Conservation (phyloP, 1,284 basidiomycete genomes). For the Ceratobasidium sp. region DNA sequence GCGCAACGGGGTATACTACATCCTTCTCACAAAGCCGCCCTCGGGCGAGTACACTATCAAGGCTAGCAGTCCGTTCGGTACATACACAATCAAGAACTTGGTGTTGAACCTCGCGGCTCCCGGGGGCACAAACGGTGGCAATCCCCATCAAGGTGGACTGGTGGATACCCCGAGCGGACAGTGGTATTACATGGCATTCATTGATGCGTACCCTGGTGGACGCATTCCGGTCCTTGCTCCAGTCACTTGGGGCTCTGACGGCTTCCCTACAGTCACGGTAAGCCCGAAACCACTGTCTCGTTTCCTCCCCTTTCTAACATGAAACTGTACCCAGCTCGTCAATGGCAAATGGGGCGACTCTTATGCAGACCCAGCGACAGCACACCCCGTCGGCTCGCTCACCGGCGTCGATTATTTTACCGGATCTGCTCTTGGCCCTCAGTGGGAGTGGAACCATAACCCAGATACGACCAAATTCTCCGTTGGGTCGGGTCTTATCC, state of each 20-base stretch:
- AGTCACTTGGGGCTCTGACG: slow-evolving; percentile 30
- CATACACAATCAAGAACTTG: slow-evolving; percentile 34
- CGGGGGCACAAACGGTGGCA: slow-evolving; percentile 11
- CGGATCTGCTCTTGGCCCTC: slow-evolving; percentile 47
- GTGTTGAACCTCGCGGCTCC: slow-evolving; percentile 7
- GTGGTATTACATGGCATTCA: slow-evolving; percentile 32
- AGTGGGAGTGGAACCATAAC: slow-evolving; percentile 54
- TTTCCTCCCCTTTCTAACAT: neutral
- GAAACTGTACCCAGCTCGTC: slow-evolving; percentile 28
- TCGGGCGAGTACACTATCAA: slow-evolving; percentile 41
- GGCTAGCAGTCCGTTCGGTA: slow-evolving; percentile 34
- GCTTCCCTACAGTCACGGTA: slow-evolving; percentile 38
- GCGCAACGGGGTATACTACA: slow-evolving; percentile 43
- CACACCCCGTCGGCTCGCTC: slow-evolving; percentile 25
- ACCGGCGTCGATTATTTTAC: slow-evolving; percentile 50
- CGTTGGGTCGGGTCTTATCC: slow-evolving; percentile 50
- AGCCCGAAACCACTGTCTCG: neutral
- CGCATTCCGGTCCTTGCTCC: slow-evolving; percentile 36
- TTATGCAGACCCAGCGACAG: slow-evolving; percentile 18
- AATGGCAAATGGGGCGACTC: slow-evolving; percentile 35
- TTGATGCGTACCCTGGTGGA: slow-evolving; percentile 43
- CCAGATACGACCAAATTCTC: slow-evolving; percentile 49
- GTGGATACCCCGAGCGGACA: slow-evolving; percentile 42
- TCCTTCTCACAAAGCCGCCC: slow-evolving; percentile 34
- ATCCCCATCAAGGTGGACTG: slow-evolving; percentile 45